Base-by-base conservation (phyloP, 2,329 filamentous ascomycete genomes). In the Fusarium liriodendri region DNA sequence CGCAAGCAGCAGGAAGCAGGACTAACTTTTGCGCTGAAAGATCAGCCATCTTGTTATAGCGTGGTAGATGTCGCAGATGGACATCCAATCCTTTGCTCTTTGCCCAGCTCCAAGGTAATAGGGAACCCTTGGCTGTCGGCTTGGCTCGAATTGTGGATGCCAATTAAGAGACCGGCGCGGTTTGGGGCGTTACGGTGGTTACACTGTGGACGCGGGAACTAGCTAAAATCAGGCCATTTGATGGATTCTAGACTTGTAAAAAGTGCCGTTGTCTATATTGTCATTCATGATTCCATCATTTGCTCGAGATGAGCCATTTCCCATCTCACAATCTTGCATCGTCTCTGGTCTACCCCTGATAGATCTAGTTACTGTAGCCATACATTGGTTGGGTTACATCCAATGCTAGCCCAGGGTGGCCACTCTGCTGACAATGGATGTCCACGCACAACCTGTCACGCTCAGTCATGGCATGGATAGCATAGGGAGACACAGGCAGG, bases 171-270 rank as follows among this genome's bases (percentile, higher is more conserved):
- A 58, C 37, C 29, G 55, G 47, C 38, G 38, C 35, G 37, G 61
- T 54, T 65, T 45, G 42, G 54, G 32, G 50, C 47, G 35, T 6
- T 57, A n/a, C 14, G 29, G 40, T 27, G 47, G 72, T 70, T 74
- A 74, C 71, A 75, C 63, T 58, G 14, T 18, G 29, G 63, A 62
- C 47, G 52, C 67, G 60, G 42, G 22, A 63, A 42, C 55, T 42
- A 42, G 37, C 16, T 40, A 66, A 64, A 61, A 68, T 75, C 70
- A 75, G 67, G 47, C 54, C 73, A 71, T 40, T 68, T 52, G 18
- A 35, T 40, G 42, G 35, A 62, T 62, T 74, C 73, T 66, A 75
- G 73, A 72, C 70, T 61, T 10, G 18, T 5, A 57, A 32, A 27
- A 5, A 20, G 14, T 22, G 35, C 58, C 29, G 58, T 50, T 16